phyloP scores from a whole-genome alignment of 2,329 filamentous ascomycete species.

The Trichoderma harzianum region DNA sequence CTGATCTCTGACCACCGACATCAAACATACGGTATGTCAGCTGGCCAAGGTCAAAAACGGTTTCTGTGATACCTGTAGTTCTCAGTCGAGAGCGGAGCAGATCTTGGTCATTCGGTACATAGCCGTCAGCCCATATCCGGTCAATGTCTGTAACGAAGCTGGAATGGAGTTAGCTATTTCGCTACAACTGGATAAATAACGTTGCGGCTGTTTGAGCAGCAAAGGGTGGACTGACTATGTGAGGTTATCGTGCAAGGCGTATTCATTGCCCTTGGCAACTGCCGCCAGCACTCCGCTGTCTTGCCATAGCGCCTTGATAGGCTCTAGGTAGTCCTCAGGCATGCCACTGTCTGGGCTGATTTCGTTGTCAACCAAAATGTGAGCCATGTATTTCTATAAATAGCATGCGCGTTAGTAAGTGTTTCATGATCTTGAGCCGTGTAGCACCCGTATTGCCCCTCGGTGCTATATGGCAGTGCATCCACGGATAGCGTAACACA shows the following conservation, averaged over 20 bases:
- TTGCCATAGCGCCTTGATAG: constrained; percentile 89
- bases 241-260: constrained; percentile 91
- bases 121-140: constrained; percentile 79
- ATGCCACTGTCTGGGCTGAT: constrained; percentile 79
- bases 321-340: constrained; percentile 71
- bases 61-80: constrained; percentile 96
- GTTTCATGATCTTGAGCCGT: neutral
- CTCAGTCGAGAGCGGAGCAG: constrained; percentile 94
- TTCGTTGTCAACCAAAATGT: constrained; percentile 76
- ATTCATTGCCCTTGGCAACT: constrained; percentile 94
- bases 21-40: constrained; percentile 97
- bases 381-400: constrained; percentile 68
- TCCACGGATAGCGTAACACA: neutral
- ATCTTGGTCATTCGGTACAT: constrained; percentile 93
- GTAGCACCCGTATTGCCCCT: neutral
- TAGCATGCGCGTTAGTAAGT: constrained; percentile 15
- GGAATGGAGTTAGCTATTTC: constrained; percentile 19
- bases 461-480: neutral
- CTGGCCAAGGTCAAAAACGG: constrained; percentile 87
- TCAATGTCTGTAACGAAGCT: constrained; percentile 83
- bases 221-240: constrained; percentile 66
- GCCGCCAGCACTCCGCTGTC: constrained; percentile 88
- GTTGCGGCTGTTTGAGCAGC: neutral
- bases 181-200: neutral
- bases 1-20: constrained; percentile 90